A percentile compares a stretch with the other conserved stretches of the same genome.
These are phyloP conservation scores for Acacia acuminata DNA, from an alignment of 306 rosid species.

Conservation along the genomic window DNA sequence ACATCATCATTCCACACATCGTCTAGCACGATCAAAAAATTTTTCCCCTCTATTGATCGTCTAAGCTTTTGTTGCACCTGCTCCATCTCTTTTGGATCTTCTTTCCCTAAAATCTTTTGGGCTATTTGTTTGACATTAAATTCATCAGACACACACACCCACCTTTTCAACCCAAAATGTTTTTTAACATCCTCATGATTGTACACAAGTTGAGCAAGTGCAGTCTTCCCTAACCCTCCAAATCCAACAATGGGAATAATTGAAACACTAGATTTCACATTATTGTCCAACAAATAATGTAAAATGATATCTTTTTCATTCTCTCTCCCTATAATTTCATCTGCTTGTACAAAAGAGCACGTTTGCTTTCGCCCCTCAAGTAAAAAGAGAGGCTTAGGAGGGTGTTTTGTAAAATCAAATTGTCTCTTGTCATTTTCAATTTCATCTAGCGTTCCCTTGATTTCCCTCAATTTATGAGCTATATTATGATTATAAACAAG, in stretches of 20 bases:
- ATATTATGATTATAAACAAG: no score
- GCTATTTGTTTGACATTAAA: not conserved
- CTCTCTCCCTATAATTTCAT: not conserved
- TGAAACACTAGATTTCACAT: not conserved
- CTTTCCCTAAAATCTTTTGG: not conserved
- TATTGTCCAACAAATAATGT: not conserved
- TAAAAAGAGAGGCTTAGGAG: not conserved
- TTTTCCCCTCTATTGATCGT: not conserved
- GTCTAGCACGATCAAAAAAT: slow-evolving; percentile 19
- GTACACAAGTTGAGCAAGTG: slow-evolving; percentile 28
- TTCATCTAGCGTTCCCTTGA: no score
- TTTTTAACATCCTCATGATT: not conserved
- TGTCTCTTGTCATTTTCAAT: no score
- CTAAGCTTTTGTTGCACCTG: not conserved
- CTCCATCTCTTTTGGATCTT: not conserved
- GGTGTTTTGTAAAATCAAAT: no score
- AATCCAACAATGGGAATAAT: slow-evolving; percentile 12
- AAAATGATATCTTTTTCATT: not conserved
- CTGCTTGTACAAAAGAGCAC: not conserved
- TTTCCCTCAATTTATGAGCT: no score
- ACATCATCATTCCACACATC: not conserved
- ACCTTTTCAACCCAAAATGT: slow-evolving; percentile 9
- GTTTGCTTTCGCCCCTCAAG: not conserved
- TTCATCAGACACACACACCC: slow-evolving; percentile 29
- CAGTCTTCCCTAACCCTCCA: slow-evolving; percentile 29